phyloP scores from a whole-genome alignment of 225 moss, liverwort and hornwort species.

The Anthoceros angustus region DNA sequence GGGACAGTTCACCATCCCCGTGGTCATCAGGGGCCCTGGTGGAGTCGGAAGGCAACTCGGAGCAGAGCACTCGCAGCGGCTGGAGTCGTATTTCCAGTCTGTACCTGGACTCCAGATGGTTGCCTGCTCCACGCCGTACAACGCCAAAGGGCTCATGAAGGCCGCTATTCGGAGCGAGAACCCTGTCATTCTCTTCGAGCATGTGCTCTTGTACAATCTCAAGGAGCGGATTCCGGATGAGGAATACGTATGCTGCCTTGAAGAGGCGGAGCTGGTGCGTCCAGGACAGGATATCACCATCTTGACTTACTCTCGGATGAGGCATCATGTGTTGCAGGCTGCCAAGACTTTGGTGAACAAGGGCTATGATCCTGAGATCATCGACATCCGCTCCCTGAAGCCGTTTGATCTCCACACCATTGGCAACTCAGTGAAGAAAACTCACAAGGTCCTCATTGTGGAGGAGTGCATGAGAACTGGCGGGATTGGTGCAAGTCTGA shows the following conservation, averaged over 20 bases:
- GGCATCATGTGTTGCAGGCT: constrained; percentile 81
- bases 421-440: constrained; percentile 90
- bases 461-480: constrained; percentile 99
- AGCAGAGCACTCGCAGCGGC: constrained; percentile 86
- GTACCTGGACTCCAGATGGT: constrained; percentile 96
- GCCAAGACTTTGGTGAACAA: constrained; percentile 85
- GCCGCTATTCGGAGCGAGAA: constrained; percentile 87
- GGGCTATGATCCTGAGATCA: constrained; percentile 92
- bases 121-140: constrained; percentile 93
- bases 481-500: constrained; percentile 87
- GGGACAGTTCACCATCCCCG: constrained; percentile 82
- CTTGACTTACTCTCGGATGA: constrained; percentile 85
- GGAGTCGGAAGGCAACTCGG: constrained; percentile 95
- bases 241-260: constrained; percentile 72
- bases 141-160: constrained; percentile 96
- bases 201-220: constrained; percentile 78
- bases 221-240: constrained; percentile 95
- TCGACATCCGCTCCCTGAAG: constrained; percentile 91
- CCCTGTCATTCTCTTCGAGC: constrained; percentile 87
- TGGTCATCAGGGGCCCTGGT: constrained; percentile 88
- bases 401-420: constrained; percentile 90
- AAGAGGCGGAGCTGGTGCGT: constrained; percentile 93
- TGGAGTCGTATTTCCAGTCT: constrained; percentile 97
- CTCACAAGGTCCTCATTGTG: constrained; percentile 78
- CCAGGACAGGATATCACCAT: constrained; percentile 76